A percentile compares a stretch with the other conserved stretches of the same genome.
Evolutionary conservation across 2,329 filamentous ascomycete genomes (phyloP).

Genomic region (Monosporascus sp.): DNA sequence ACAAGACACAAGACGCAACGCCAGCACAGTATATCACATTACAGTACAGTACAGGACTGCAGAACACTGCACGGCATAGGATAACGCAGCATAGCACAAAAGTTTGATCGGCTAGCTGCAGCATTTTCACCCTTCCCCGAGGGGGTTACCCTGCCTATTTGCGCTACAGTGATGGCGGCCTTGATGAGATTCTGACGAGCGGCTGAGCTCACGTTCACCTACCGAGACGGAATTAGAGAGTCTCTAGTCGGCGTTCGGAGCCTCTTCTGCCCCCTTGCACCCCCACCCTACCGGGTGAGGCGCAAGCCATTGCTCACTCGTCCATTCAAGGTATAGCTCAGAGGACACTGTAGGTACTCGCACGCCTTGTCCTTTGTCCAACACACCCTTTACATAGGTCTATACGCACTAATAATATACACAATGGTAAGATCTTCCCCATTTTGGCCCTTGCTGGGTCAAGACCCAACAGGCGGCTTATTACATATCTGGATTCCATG

Average conservation of each 20-base stretch:
- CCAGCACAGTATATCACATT: conserved; percentile 3
- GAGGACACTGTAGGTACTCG: conserved; percentile 18
- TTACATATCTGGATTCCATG: conserved; percentile 24
- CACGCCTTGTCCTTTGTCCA: conserved; percentile 24
- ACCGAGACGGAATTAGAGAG: background rate
- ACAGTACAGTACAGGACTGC: conserved; percentile 6
- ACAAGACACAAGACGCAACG: background rate
- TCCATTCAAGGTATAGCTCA: conserved; percentile 20
- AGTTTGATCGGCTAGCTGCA: background rate
- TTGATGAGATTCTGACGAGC: conserved; percentile 24
- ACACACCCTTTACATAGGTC: conserved; percentile 25
- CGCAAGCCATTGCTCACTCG: conserved; percentile 14
- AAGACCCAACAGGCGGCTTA: conserved; percentile 24
- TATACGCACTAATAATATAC: conserved; percentile 20
- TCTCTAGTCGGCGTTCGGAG: background rate
- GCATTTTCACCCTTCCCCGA: background rate
- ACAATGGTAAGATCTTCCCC: conserved; percentile 32
- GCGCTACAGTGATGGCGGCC: conserved; percentile 27
- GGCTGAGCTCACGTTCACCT: conserved; percentile 8
- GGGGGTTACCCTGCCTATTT: conserved; percentile 17
- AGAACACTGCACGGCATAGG: conserved; percentile 11
- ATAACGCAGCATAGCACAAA: conserved; percentile 7
- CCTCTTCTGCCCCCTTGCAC: conserved; percentile 10
- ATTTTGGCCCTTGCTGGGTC: conserved; percentile 15
- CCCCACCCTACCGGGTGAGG: conserved; percentile 27